Evolutionary conservation across 257 asterid species (phyloP).

Genomic region (Jasminum sambac): DNA sequence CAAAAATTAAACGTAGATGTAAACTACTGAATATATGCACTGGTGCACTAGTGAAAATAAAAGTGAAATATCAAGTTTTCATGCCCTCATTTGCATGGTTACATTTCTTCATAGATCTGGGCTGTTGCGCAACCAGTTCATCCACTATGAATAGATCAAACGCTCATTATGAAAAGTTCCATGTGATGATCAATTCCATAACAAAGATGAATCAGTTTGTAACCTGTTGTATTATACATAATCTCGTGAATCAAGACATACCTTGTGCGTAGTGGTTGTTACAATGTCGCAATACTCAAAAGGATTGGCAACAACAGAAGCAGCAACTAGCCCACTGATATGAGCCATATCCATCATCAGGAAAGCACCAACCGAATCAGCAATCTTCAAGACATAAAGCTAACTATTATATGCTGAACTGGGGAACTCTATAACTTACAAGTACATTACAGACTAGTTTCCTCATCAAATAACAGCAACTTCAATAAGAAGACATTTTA

Average conservation of each 20-base stretch:
- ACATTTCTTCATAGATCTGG: background rate
- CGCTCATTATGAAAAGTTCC: background rate
- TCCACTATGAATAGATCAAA: background rate
- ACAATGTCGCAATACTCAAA: slow-evolving; percentile 90
- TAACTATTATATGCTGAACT: slow-evolving; percentile 19
- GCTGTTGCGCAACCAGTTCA: background rate
- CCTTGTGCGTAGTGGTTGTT: slow-evolving; percentile 97
- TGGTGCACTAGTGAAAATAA: background rate
- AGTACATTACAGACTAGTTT: background rate
- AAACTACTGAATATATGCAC: no score
- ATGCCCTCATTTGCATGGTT: background rate
- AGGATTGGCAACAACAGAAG: slow-evolving; percentile 90
- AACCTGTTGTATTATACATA: background rate
- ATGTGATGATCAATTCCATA: background rate
- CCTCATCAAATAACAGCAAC: background rate
- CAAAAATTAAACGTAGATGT: no score
- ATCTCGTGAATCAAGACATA: slow-evolving; percentile 25
- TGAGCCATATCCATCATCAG: slow-evolving; percentile 99
- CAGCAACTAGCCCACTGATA: slow-evolving; percentile 95
- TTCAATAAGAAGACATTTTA: background rate
- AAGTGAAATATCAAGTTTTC: background rate
- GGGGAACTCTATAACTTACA: background rate
- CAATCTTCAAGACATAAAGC: slow-evolving; percentile 51
- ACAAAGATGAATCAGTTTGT: background rate
- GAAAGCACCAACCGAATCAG: slow-evolving; percentile 90